Conservation (phyloP, 331 rosid genomes). For the Saraca asoca region DNA sequence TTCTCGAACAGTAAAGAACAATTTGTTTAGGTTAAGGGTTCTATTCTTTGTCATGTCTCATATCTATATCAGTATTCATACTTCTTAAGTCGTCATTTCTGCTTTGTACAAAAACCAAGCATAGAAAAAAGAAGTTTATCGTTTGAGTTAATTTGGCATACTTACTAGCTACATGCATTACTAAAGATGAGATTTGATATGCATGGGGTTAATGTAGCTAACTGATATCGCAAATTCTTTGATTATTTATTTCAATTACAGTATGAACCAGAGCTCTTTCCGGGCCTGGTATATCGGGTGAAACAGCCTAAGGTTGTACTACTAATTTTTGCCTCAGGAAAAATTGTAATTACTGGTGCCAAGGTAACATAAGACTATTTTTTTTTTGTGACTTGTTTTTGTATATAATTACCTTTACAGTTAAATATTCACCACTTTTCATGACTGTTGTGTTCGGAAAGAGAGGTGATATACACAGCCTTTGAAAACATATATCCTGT, state of each 20-base stretch:
- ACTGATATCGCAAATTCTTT: neutral
- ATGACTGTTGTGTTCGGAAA: slow-evolving; percentile 41
- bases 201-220: neutral
- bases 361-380: slow-evolving; percentile 40
- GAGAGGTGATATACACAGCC: slow-evolving; percentile 60
- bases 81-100: too few species aligned
- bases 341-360: slow-evolving; percentile 68
- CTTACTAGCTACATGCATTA: too few species aligned
- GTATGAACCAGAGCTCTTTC: slow-evolving; percentile 83
- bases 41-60: too few species aligned
- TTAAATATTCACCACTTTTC: slow-evolving; percentile 4
- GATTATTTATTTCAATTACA: slow-evolving; percentile 7
- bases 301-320: slow-evolving; percentile 71
- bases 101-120: too few species aligned
- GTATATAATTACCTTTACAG: neutral
- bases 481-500: slow-evolving; percentile 75
- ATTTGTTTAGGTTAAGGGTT: too few species aligned
- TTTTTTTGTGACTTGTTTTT: neutral
- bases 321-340: slow-evolving; percentile 68
- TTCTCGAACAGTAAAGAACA: too few species aligned
- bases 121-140: too few species aligned
- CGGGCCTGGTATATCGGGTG: slow-evolving; percentile 70
- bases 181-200: neutral
- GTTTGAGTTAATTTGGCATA: too few species aligned
- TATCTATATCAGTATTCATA: too few species aligned